Base-by-base conservation (phyloP, 2,329 filamentous ascomycete genomes). In the Arthroderma uncinatum region DNA sequence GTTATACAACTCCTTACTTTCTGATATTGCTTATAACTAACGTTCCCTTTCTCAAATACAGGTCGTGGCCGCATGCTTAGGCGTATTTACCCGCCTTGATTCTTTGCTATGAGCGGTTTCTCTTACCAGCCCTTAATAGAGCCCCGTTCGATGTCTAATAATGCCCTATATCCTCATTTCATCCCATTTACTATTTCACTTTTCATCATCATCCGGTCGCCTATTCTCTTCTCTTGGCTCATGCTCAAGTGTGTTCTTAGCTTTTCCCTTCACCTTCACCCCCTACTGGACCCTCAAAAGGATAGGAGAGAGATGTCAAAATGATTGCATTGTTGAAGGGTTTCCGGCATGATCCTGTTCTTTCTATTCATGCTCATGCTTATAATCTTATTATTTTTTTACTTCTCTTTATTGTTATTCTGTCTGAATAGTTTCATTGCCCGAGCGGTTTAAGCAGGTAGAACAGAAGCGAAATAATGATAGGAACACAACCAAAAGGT, bases 41-140 rank as follows among this genome's bases (percentile, higher is more conserved):
- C 52, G 30, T 53, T 21, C 16, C 58, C 53, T 50, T 40, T 54
- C 39, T 53, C 36, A 7, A 59, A 19, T 47, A 58, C 59, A 85
- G 81, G 84, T 88, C 67, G 89, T 98, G 56, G 91, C 93, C 55
- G 93, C 93, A 64, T 97, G 93, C 73, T 76, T 98, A 72, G 95
- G 87, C 76, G 93, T 98, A 67, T 98, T 98, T 73, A 98, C 93
- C 62, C 84, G 92, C 70, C 86, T 98, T 67, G 93, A 98, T 76
- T 97, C 93, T 54, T 79, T 98, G 61, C 84, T 98, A 71, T 98
- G 62, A 74, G 66, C 58, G 57, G 36, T n/a, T 21, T 28, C 42
- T 30, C 57, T 44, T 56, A 16, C n/a, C 36, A 34, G 28, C 28
- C 19, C 28, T 53, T 25, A 25, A 55, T 55, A 21, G 9, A 23